Evolutionary conservation across 2,329 filamentous ascomycete genomes (phyloP).

Genomic region (Sclerotinia sclerotiorum): DNA sequence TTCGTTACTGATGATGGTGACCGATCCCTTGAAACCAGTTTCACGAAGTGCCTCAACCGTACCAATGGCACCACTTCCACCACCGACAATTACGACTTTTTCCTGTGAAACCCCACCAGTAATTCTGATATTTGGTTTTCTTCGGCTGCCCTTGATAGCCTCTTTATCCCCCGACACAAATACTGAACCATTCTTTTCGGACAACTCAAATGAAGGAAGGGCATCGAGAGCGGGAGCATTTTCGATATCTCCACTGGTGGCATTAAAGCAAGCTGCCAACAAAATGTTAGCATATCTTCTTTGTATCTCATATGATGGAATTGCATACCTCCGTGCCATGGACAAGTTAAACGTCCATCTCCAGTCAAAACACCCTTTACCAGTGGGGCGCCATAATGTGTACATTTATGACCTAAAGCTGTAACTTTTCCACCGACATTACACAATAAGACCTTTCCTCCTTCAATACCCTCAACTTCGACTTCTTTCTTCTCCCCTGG

Average conservation of each 20-base stretch:
- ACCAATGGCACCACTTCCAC: conserved; percentile 81
- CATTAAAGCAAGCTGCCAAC: conserved; percentile 80
- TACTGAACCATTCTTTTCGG: conserved; percentile 77
- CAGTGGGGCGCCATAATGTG: conserved; percentile 89
- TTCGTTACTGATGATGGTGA: conserved; percentile 83
- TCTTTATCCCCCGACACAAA: conserved; percentile 81
- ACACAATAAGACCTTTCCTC: conserved; percentile 81
- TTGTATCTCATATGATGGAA: not conserved
- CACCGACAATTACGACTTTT: conserved; percentile 81
- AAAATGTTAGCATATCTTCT: not conserved
- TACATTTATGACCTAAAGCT: conserved; percentile 80
- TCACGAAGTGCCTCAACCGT: conserved; percentile 79
- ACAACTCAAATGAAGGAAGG: conserved; percentile 77
- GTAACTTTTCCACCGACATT: conserved; percentile 75
- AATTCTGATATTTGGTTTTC: conserved; percentile 74
- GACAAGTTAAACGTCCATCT: conserved; percentile 83
- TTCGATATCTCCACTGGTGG: conserved; percentile 87
- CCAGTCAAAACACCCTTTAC: conserved; percentile 80
- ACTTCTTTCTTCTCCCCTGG: conserved; percentile 83
- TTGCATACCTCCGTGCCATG: conserved; percentile 85
- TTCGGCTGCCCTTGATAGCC: conserved; percentile 72
- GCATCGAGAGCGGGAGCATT: conserved; percentile 88
- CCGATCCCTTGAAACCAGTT: conserved; percentile 73
- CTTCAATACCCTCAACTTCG: conserved; percentile 85
- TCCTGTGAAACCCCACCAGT: conserved; percentile 53